phyloP scores from a whole-genome alignment of 202 grass and related monocot species.

The Carex arenaria region DNA sequence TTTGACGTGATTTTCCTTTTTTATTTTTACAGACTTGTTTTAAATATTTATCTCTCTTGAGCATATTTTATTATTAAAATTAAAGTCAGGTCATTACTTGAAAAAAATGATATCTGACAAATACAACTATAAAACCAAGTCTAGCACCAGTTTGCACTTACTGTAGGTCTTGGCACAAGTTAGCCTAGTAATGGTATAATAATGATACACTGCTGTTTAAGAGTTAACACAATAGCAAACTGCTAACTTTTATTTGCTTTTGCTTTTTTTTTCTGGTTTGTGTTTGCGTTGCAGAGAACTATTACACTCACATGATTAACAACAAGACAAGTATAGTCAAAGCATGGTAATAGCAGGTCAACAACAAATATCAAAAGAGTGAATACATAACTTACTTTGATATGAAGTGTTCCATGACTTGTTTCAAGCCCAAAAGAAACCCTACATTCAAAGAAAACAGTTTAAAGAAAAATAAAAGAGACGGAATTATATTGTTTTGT shows the following conservation, averaged over 20 bases:
- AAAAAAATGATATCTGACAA: neutral
- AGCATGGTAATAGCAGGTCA: neutral
- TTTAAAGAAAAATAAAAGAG: too few species aligned
- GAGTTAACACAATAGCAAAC: neutral
- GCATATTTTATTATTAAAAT: too few species aligned
- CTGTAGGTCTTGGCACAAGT: neutral
- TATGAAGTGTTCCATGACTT: slow-evolving; percentile 57
- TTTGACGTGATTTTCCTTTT: too few species aligned
- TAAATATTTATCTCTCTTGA: too few species aligned
- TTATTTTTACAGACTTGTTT: too few species aligned
- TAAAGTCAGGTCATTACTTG: too few species aligned
- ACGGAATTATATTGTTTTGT: neutral
- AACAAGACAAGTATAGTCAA: neutral
- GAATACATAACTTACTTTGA: slow-evolving; percentile 46
- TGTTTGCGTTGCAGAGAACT: neutral
- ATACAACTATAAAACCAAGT: neutral
- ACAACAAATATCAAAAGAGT: slow-evolving; percentile 12
- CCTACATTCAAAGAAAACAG: slow-evolving; percentile 38
- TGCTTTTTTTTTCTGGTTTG: neutral
- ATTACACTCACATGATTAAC: neutral
- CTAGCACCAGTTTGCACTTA: neutral
- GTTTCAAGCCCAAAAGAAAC: slow-evolving; percentile 77
- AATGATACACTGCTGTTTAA: neutral
- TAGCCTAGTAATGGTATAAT: neutral
- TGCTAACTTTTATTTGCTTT: neutral